A percentile compares a stretch with the other conserved stretches of the same genome.
Conservation (phyloP, 2,329 filamentous ascomycete species). For the Raffaelea ambrosiae region DNA sequence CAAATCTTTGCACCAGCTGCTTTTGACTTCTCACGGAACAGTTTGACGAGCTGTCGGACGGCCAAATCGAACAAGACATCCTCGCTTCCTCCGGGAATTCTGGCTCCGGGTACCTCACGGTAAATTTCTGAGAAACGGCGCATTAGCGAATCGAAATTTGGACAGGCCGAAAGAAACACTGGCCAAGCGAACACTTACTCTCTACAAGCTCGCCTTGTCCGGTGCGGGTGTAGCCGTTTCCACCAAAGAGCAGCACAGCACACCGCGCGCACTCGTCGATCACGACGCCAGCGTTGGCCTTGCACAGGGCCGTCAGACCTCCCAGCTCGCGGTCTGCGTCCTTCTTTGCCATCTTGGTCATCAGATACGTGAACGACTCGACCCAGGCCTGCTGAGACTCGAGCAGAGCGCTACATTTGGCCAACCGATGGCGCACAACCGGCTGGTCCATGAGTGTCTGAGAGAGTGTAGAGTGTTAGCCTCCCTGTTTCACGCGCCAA, state of each 20-base stretch:
- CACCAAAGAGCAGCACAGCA: slow-evolving; percentile 64
- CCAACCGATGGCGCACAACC: slow-evolving; percentile 64
- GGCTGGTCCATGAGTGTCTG: slow-evolving; percentile 61
- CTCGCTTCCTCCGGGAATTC: slow-evolving; percentile 61
- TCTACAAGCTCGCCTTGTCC: slow-evolving; percentile 66
- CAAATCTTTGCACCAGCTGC: too few relatives aligned
- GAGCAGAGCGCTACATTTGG: slow-evolving; percentile 58
- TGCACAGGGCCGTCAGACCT: slow-evolving; percentile 62
- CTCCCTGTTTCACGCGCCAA: neutral
- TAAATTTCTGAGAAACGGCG: slow-evolving; percentile 39
- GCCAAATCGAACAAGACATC: slow-evolving; percentile 66
- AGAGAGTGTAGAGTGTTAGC: too few relatives aligned
- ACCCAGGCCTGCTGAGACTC: slow-evolving; percentile 67
- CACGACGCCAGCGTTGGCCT: slow-evolving; percentile 65
- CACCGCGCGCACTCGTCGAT: slow-evolving; percentile 62
- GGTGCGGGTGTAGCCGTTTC: slow-evolving; percentile 61
- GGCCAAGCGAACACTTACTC: too few relatives aligned
- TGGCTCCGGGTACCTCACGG: slow-evolving; percentile 52
- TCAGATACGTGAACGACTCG: slow-evolving; percentile 61
- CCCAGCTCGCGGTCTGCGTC: slow-evolving; percentile 58
- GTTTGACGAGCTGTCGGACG: slow-evolving; percentile 60
- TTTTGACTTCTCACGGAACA: slow-evolving; percentile 14
- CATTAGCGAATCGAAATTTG: slow-evolving; percentile 1
- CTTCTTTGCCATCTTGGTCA: slow-evolving; percentile 53
- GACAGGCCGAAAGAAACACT: too few relatives aligned